Conservation (phyloP, 352 stramenopile genomes). For the Phytophthora hybrid region DNA sequence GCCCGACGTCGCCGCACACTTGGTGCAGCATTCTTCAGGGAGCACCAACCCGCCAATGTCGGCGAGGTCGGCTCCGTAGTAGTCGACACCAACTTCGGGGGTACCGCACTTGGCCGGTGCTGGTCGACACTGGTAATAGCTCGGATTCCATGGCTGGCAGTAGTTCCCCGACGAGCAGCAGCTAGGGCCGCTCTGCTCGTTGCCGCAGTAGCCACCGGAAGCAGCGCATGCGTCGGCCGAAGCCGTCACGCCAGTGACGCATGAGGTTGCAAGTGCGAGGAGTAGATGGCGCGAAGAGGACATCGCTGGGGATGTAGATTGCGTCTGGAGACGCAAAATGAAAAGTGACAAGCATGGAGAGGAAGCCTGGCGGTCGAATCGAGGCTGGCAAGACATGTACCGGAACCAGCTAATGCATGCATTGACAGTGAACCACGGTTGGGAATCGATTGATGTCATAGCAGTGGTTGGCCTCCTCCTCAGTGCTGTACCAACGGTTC, state of each 20-base stretch:
- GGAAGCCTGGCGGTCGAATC: neutral
- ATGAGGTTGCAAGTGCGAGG: neutral
- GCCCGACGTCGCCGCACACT: constrained; percentile 10
- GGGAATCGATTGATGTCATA: neutral
- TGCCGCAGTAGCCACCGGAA: constrained; percentile 8
- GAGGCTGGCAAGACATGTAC: too few species aligned
- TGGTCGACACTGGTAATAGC: constrained; percentile 52
- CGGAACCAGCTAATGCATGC: too few species aligned
- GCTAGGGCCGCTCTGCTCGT: constrained; percentile 13
- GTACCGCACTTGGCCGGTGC: constrained; percentile 34
- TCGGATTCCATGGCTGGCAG: constrained; percentile 55
- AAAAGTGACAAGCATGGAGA: neutral
- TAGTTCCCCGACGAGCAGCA: constrained; percentile 50
- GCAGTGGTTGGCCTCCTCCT: neutral
- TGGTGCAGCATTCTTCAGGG: constrained; percentile 21
- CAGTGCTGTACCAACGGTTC: neutral
- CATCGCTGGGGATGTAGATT: constrained; percentile 7
- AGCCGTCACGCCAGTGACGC: neutral
- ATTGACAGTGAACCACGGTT: neutral
- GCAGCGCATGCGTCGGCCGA: neutral
- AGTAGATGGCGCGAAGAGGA: neutral
- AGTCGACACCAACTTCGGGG: constrained; percentile 49
- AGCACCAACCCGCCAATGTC: constrained; percentile 30
- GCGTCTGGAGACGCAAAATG: neutral
- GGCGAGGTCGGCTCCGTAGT: constrained; percentile 49